phyloP scores from a whole-genome alignment of 805 yeast species.

The Candida dajiaensis region DNA sequence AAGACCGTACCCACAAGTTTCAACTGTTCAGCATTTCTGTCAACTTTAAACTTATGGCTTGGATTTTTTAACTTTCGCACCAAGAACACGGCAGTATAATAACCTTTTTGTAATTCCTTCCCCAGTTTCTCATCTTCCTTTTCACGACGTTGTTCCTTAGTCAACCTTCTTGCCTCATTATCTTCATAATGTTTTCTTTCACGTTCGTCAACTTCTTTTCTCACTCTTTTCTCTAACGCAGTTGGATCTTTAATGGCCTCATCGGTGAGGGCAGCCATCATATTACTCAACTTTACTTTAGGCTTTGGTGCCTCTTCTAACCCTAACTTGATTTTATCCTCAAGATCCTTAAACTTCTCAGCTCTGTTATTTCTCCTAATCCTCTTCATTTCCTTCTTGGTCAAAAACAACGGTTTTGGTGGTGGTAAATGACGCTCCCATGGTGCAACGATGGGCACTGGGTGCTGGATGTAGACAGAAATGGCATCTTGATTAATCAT shows the following conservation, averaged over 20 bases:
- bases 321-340: conserved; percentile 75
- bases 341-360: conserved; percentile 57
- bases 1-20: conserved; percentile 55
- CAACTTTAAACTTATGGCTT: conserved; percentile 67
- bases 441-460: conserved; percentile 57
- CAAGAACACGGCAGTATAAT: conserved; percentile 50
- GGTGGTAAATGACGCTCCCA: conserved; percentile 43
- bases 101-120: conserved; percentile 47
- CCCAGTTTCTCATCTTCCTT: conserved; percentile 43
- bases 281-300: conserved; percentile 75
- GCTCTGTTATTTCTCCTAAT: conserved; percentile 61
- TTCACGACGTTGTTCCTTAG: conserved; percentile 48
- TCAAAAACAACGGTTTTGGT: conserved; percentile 49
- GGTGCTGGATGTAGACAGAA: conserved; percentile 76
- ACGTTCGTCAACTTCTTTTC: conserved; percentile 62
- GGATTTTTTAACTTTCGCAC: conserved; percentile 52
- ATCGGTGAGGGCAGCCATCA: conserved; percentile 81
- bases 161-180: conserved; percentile 59
- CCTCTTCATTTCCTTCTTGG: conserved; percentile 72
- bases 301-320: conserved; percentile 85
- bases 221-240: conserved; percentile 67
- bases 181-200: conserved; percentile 46
- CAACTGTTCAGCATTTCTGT: conserved; percentile 73
- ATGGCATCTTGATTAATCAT: conserved; percentile 39
- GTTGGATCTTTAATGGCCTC: conserved; percentile 90